Base-by-base conservation (phyloP, 495 filamentous ascomycete species). In the Glonium stellatum region DNA sequence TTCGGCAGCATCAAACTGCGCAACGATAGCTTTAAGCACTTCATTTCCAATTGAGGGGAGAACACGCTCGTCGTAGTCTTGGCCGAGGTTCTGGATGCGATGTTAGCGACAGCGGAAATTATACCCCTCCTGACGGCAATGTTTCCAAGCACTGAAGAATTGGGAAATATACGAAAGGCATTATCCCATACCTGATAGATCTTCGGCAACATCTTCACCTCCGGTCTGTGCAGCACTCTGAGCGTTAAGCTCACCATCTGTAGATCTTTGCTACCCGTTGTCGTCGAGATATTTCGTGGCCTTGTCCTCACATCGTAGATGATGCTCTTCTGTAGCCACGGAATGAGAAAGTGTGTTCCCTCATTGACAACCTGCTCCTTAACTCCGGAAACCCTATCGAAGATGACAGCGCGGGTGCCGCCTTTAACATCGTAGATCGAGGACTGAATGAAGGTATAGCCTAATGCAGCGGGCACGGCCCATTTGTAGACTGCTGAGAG, bases 181-280 rank as follows among this genome's bases (percentile, higher is more conserved):
- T 31, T 31, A 6, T 31, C 6, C 27, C 39, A 21, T 47, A 97
- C 93, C 85, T 97, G 95, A 79, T 99, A 99, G 71, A 99, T 99
- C 76, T 89, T 95, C 21, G 93, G 93, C 72, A 99, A 76, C 67
- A 83, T 82, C 77, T 86, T 84, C 66, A 99, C 93, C 37, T 99
- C 92, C 31, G 93, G 93, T 61, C 93, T 82, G 78, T 97, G 93
- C 72, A 99, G 76, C 56, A 99, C 93, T 68, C 93, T 84, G 67
- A 99, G 79, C 36, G 93, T 99, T 81, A 99, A 81, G 81, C 89
- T 96, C 71, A 99, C 93, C 93, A 99, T 99, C 82, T 99, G 93
- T 76, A 99, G 73, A 77, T 99, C 93, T 83, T 99, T 99, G 80
- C 87, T 91, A 57, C 93, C 93, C 11, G 93, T 99, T 13, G 92